A percentile compares a stretch with the other conserved stretches of the same genome.
Conservation (phyloP, 106 monocot species). For the Allium fistulosum region DNA sequence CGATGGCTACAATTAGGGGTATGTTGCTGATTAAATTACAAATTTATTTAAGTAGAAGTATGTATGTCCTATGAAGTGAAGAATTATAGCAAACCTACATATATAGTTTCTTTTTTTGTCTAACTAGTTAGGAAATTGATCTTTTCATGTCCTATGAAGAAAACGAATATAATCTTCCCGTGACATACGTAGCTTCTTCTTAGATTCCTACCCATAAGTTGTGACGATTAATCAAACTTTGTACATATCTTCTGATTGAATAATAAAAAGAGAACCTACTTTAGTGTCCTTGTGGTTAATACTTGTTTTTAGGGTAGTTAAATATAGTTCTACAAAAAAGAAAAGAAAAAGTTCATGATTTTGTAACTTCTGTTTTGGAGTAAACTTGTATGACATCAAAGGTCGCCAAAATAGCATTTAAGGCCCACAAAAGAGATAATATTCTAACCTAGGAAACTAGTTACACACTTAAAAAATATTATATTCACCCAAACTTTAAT, state of each 20-base stretch:
- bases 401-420: background rate
- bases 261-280: slow-evolving; percentile 8
- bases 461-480: slow-evolving; percentile 3
- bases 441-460: slow-evolving; percentile 1
- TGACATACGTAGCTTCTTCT: background rate
- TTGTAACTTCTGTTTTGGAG: slow-evolving; percentile 5
- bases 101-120: too few relatives aligned
- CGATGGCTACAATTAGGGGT: too few relatives aligned
- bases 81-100: too few relatives aligned
- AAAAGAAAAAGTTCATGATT: background rate
- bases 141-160: background rate
- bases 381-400: background rate
- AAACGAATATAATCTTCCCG: slow-evolving; percentile 1
- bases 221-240: background rate
- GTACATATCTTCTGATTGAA: slow-evolving; percentile 5
- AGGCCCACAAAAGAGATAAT: slow-evolving; percentile 1
- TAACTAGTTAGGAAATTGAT: background rate
- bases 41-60: too few relatives aligned
- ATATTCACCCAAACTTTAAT: background rate
- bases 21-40: too few relatives aligned
- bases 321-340: slow-evolving; percentile 3
- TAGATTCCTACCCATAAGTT: background rate
- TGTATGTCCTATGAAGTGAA: too few relatives aligned
- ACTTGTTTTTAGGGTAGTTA: slow-evolving; percentile 1
- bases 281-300: background rate